phyloP scores from a whole-genome alignment of 1,139 yeast genomes.

The Debaryomycetaceae sp. region DNA sequence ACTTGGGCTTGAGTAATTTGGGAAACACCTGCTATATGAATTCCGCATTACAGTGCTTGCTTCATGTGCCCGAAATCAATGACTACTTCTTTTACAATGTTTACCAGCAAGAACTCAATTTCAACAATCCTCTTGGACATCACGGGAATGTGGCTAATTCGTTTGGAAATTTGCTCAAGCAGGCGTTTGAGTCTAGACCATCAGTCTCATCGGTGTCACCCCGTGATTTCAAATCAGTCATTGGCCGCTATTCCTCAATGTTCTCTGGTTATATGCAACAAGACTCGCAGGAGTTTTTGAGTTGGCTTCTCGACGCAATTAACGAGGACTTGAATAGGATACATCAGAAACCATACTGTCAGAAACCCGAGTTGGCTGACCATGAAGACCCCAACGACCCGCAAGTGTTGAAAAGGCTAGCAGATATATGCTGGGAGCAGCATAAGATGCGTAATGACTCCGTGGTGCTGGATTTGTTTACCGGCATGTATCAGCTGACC shows the following conservation, averaged over 20 bases:
- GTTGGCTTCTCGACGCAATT: constrained; percentile 80
- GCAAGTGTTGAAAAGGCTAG: constrained; percentile 53
- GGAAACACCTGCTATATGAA: constrained; percentile 98
- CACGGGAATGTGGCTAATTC: constrained; percentile 70
- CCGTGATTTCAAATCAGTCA: constrained; percentile 62
- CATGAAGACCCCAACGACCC: constrained; percentile 49
- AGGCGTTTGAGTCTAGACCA: constrained; percentile 35
- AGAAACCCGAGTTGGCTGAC: constrained; percentile 70
- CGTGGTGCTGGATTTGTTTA: constrained; percentile 72
- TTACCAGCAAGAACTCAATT: constrained; percentile 60
- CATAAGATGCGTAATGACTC: constrained; percentile 81
- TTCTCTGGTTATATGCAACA: constrained; percentile 88
- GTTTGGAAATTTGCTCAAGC: constrained; percentile 57
- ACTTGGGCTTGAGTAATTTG: constrained; percentile 61
- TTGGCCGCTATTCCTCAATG: constrained; percentile 72
- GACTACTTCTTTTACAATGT: constrained; percentile 58
- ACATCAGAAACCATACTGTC: constrained; percentile 71
- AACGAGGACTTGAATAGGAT: constrained; percentile 91
- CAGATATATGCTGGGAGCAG: constrained; percentile 70
- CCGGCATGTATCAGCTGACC: constrained; percentile 85
- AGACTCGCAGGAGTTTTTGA: constrained; percentile 90
- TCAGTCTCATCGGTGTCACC: constrained; percentile 34
- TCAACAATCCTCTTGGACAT: constrained; percentile 75
- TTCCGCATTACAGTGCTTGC: constrained; percentile 84
- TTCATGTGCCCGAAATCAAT: constrained; percentile 77